Conservation (phyloP, 2,329 filamentous ascomycete species). For the Cordyceps fumosorosea region DNA sequence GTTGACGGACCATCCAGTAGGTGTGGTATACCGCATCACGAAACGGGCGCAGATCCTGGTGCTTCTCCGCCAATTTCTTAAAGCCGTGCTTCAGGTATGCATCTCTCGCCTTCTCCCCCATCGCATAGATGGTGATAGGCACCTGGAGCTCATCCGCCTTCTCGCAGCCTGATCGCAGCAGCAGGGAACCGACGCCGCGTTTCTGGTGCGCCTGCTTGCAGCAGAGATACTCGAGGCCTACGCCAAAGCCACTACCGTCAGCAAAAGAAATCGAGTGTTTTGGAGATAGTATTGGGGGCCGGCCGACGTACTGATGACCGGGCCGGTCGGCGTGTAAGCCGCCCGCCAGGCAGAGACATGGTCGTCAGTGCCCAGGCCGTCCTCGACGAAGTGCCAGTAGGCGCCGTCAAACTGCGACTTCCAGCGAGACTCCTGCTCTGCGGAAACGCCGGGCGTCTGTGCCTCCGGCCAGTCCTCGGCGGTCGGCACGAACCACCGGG, state of each 20-base stretch:
- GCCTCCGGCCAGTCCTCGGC: slow-evolving; percentile 13
- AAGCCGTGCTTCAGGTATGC: not conserved
- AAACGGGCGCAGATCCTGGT: slow-evolving; percentile 4
- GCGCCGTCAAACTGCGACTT: not conserved
- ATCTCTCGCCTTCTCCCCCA: slow-evolving; percentile 14
- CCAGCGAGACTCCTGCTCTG: slow-evolving; percentile 2
- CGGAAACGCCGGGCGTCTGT: slow-evolving; percentile 11
- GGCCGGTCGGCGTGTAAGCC: slow-evolving; percentile 4
- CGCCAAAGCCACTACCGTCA: not conserved
- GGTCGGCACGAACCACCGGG: slow-evolving; percentile 9
- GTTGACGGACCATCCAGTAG: slow-evolving; percentile 1
- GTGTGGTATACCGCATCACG: slow-evolving; percentile 3
- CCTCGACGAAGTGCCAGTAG: slow-evolving; percentile 4
- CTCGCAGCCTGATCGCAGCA: slow-evolving; percentile 18
- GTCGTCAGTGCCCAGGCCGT: not conserved
- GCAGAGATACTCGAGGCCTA: slow-evolving; percentile 20
- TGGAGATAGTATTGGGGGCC: not conserved
- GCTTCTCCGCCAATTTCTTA: slow-evolving; percentile 1
- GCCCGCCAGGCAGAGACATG: slow-evolving; percentile 1
- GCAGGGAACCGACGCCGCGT: slow-evolving; percentile 18
- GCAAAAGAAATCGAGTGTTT: not conserved
- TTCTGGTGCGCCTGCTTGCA: slow-evolving; percentile 19
- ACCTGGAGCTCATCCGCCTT: slow-evolving; percentile 16
- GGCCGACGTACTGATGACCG: slow-evolving; percentile 12
- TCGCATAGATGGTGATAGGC: slow-evolving; percentile 17